Evolutionary conservation across 2,329 filamentous ascomycete species (phyloP).

Genomic region (Fusarium chlamydosporum): DNA sequence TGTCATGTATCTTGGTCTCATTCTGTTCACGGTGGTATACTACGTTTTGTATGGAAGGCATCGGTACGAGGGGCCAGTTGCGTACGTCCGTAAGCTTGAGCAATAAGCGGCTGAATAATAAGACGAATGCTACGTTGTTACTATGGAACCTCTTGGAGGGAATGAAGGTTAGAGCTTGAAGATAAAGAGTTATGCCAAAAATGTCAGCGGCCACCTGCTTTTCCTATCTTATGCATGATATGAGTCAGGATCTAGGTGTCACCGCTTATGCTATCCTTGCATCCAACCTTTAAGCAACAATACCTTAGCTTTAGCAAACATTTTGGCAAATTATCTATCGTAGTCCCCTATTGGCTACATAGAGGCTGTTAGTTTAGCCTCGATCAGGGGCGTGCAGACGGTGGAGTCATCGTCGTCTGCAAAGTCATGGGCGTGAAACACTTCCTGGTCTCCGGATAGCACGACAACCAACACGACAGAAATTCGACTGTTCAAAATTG

Average conservation of each 20-base stretch:
- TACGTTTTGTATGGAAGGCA: constrained; percentile 38
- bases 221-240: not conserved
- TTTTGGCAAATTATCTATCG: not conserved
- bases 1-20: constrained; percentile 31
- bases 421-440: not conserved
- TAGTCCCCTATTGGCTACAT: rapidly evolving
- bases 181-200: not conserved
- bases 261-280: not conserved
- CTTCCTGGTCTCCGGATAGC: not conserved
- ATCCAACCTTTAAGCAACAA: not conserved
- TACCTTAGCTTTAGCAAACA: not conserved
- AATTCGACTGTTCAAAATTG: not conserved
- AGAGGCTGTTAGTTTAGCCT: not conserved
- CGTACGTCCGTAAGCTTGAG: constrained; percentile 36
- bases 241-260: not conserved
- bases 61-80: constrained; percentile 39
- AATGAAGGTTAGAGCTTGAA: no score
- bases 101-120: not conserved
- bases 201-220: not conserved
- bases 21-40: constrained; percentile 29
- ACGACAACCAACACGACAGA: not conserved
- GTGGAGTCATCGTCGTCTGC: not conserved
- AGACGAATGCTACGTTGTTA: no score
- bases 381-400: not conserved
- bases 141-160: no score